phyloP scores from a whole-genome alignment of 2,329 filamentous ascomycete genomes.

The Teratosphaeria viscida region DNA sequence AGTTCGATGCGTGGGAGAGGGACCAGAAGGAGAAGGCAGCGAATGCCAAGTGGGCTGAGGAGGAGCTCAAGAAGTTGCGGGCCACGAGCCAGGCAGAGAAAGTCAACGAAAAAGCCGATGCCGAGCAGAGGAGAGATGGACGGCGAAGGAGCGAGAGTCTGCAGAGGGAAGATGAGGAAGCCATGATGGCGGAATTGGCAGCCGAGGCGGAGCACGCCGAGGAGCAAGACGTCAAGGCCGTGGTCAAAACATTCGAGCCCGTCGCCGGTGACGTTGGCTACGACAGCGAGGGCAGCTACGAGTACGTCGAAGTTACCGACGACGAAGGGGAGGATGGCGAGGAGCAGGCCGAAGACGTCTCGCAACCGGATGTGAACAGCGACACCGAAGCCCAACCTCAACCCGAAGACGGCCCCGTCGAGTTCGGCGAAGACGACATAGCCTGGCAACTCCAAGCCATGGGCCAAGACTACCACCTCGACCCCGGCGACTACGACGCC shows the following conservation, averaged over 20 bases:
- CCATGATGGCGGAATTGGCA: constrained; percentile 23
- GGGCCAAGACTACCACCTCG: constrained; percentile 73
- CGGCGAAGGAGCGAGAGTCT: constrained; percentile 21
- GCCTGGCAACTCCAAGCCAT: constrained; percentile 83
- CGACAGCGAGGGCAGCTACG: constrained; percentile 59
- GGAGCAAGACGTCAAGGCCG: constrained; percentile 57
- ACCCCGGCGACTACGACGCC: constrained; percentile 65
- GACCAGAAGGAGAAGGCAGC: constrained; percentile 45
- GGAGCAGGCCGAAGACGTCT: constrained; percentile 29
- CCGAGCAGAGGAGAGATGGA: constrained; percentile 8
- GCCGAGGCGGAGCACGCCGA: constrained; percentile 24
- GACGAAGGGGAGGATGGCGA: constrained; percentile 36
- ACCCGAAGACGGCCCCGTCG: constrained; percentile 56
- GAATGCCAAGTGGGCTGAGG: constrained; percentile 24
- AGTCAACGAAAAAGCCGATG: constrained; percentile 11
- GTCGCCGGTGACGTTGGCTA: constrained; percentile 30
- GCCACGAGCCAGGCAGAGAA: constrained; percentile 10
- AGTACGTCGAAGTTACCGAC: constrained; percentile 65
- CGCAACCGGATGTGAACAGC: constrained; percentile 53
- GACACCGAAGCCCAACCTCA: constrained; percentile 39
- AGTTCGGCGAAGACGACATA: constrained; percentile 91
- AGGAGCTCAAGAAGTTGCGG: constrained; percentile 20
- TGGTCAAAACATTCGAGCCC: constrained; percentile 20
- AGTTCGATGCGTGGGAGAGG: constrained; percentile 62
- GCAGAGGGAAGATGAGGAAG: constrained; percentile 26